phyloP scores from a whole-genome alignment of 78 protist genomes.

The Pigoraptor vietnamica region DNA sequence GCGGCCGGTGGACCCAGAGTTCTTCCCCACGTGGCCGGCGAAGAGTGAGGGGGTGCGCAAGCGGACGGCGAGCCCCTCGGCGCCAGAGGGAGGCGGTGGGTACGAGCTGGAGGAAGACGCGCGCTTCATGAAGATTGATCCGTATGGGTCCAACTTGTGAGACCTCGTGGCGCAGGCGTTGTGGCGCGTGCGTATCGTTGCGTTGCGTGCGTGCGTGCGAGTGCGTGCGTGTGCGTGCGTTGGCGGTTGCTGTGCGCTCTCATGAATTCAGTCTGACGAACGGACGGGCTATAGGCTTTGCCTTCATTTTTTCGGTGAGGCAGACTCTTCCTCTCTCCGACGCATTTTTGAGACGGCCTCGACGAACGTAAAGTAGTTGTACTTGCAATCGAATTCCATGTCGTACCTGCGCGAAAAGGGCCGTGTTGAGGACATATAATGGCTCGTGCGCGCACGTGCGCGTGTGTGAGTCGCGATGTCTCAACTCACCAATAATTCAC shows the following conservation, averaged over 20 bases:
- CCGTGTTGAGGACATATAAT: too few relatives aligned
- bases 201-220: not conserved
- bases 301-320: not conserved
- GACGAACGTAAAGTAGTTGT: not conserved
- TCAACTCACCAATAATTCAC: not conserved
- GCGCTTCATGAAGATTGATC: not conserved
- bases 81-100: not conserved
- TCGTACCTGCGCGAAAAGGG: too few relatives aligned
- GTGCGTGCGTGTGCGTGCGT: too few relatives aligned
- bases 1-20: not conserved
- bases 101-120: not conserved
- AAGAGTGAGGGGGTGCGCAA: not conserved
- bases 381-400: not conserved
- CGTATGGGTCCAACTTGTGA: not conserved
- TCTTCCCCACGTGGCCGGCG: slow-evolving; percentile 1
- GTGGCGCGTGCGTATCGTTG: not conserved
- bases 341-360: not conserved
- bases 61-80: not conserved
- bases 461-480: not conserved
- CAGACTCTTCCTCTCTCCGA: not conserved
- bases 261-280: not conserved
- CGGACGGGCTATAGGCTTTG: not conserved
- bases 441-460: not conserved
- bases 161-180: not conserved
- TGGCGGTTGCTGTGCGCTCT: too few relatives aligned